Conservation (phyloP, 768 basidiomycete species). For the Trametes villosa region DNA sequence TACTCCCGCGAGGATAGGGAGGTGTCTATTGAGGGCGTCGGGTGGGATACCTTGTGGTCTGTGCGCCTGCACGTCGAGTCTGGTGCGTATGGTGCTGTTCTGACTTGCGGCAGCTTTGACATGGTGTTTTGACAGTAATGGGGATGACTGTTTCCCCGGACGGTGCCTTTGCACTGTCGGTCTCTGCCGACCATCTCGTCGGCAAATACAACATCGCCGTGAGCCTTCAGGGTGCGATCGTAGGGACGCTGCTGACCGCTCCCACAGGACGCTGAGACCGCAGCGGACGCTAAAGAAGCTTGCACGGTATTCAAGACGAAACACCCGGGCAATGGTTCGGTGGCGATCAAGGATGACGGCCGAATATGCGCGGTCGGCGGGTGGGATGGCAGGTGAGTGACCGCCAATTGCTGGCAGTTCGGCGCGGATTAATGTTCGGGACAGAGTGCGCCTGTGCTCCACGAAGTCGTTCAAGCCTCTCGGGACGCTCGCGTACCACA, state of each 20-base stretch:
- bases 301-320: conserved; percentile 60
- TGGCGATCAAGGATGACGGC: conserved; percentile 78
- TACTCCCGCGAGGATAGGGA: conserved; percentile 46
- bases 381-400: conserved; percentile 93
- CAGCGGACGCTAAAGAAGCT: conserved; percentile 18
- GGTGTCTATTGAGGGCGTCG: conserved; percentile 68
- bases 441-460: conserved; percentile 82
- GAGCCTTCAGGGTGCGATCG: not conserved
- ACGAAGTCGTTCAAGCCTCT: conserved; percentile 80
- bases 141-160: conserved; percentile 73
- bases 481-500: conserved; percentile 85
- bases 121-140: conserved; percentile 81
- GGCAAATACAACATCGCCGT: conserved; percentile 67
- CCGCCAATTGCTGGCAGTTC: conserved; percentile 12
- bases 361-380: conserved; percentile 86
- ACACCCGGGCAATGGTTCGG: conserved; percentile 75
- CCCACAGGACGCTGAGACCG: conserved; percentile 23
- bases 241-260: not conserved
- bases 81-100: conserved; percentile 46
- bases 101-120: not conserved
- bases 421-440: not conserved
- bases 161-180: conserved; percentile 66
- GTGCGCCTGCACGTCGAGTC: conserved; percentile 74
- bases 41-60: conserved; percentile 76
- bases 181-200: conserved; percentile 84